Evolutionary conservation across 2,329 filamentous ascomycete genomes (phyloP).

Genomic region (Aspergillus oerlinghausenensis): DNA sequence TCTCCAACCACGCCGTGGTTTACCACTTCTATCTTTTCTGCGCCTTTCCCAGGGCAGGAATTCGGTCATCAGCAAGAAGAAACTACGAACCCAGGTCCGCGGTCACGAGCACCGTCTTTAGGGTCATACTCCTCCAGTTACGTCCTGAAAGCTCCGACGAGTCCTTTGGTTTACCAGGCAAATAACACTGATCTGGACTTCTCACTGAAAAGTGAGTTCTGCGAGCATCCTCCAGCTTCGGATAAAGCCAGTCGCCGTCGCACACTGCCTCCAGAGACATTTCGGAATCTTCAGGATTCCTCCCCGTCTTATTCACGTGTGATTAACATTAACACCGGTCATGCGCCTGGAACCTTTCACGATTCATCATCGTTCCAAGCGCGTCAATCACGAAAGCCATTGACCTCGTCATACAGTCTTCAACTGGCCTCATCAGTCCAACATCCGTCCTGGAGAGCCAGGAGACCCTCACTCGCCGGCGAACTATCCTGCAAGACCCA

Average conservation of each 20-base stretch:
- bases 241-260: conserved; percentile 59
- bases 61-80: conserved; percentile 16
- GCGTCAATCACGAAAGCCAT: conserved; percentile 71
- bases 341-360: conserved; percentile 53
- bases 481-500: conserved; percentile 77
- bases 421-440: conserved; percentile 45
- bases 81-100: conserved; percentile 12
- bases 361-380: conserved; percentile 65
- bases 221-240: conserved; percentile 45
- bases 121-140: conserved; percentile 76
- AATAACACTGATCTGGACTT: conserved; percentile 75
- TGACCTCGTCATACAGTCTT: conserved; percentile 57
- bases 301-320: conserved; percentile 31
- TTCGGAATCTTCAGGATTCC: conserved; percentile 47
- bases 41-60: conserved; percentile 11
- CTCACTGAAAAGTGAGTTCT: conserved; percentile 49
- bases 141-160: conserved; percentile 81
- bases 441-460: conserved; percentile 40
- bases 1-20: conserved; percentile 58
- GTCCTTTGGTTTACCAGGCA: conserved; percentile 82
- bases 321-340: conserved; percentile 42
- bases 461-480: conserved; percentile 65
- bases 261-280: conserved; percentile 62
- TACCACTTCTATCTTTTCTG: conserved; percentile 23
- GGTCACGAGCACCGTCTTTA: conserved; percentile 54